Evolutionary conservation across 129 eudicot genomes (phyloP), one percentile per base, ranked within the genome.

Genomic region (Daucus carota): DNA sequence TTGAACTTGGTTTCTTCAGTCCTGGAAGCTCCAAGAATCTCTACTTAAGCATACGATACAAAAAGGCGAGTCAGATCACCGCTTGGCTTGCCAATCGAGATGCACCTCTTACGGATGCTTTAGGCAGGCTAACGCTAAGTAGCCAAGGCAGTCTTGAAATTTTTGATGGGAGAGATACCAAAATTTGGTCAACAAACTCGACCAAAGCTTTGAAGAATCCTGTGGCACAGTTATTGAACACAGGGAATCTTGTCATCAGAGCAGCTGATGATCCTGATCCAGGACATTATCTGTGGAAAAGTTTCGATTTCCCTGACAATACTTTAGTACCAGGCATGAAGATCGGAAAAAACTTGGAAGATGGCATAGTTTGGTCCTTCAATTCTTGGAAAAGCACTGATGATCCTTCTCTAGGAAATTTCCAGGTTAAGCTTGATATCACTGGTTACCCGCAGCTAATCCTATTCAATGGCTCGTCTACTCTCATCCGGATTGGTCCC

Each of bases 21-120:
- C 80, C 80, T 0, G 72, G 72, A 29, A 10, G n/a, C 22, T 67
- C 72, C 0, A 70, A 46, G 34, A 68, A 69, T 26, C 80, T 10
- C 4, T 77, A 77, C 41, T 48, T 77, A 43, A 48, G 69, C 20
- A 77, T 69, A 69, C 54, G 75, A 40, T 68, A 77, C 69, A 77
- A 48, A 14, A 77, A 69, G 69, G 57, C 75, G 7, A 41, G 26
- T 26, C 28, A 38, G 15, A 69, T 41, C 0, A 47, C 69, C 40
- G 75, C 71, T 22, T 77, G 80, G 80, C 54, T 77, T 46, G 80
- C 80, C 54, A 69, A 77, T 44, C 52, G 80, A 68, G 70, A 45
- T n/a, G 24, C 69, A 14, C 80, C 80, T 17, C 54, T 69, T 36
- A 26, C 69, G 8, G 54, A 60, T 60, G 20, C 41, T 13, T 59